phyloP scores from a whole-genome alignment of 176 grass and related monocot genomes.

The Oryza meridionalis region DNA sequence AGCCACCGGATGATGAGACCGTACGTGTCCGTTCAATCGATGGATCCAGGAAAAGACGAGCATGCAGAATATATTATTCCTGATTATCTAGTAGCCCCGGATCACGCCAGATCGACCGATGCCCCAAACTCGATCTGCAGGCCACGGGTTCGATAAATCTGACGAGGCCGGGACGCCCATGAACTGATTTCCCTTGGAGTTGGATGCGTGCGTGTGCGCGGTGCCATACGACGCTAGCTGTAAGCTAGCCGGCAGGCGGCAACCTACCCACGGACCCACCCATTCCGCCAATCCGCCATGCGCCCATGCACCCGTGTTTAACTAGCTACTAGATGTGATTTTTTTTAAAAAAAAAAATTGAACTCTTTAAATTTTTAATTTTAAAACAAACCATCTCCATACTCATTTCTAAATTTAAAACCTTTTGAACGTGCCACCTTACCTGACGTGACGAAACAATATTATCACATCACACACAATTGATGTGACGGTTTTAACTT shows the following conservation, averaged over 20 bases:
- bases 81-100: not conserved
- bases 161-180: not conserved
- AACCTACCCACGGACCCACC: not conserved
- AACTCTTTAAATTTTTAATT: no score
- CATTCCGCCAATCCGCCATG: no score
- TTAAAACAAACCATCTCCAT: no score
- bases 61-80: not conserved
- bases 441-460: no score
- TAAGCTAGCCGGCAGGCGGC: no score
- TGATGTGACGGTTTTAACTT: no score
- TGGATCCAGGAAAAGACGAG: not conserved
- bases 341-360: no score
- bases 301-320: no score
- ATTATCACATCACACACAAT: no score
- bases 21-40: not conserved
- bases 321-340: not conserved
- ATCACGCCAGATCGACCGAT: slow-evolving; percentile 1
- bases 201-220: not conserved
- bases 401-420: no score
- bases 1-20: not conserved
- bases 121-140: not conserved
- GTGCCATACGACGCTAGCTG: not conserved
- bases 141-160: not conserved
- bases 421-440: no score
- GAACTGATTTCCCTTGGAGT: not conserved